Percentiles rank a stretch among this genome's conserved stretches.
Conservation (phyloP, 177 flowering plant species). For the Vitis hybrid region DNA sequence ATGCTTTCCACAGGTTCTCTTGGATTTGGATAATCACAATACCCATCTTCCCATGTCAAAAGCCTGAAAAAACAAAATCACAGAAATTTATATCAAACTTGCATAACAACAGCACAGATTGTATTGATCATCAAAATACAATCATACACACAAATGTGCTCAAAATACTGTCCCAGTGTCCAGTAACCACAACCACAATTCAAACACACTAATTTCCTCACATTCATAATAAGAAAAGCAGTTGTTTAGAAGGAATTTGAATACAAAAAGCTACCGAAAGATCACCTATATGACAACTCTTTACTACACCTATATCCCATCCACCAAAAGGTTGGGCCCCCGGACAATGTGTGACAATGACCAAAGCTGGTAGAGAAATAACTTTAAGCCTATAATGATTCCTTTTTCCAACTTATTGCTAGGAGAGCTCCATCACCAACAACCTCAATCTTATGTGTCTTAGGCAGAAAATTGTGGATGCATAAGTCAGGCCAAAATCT, state of each 20-base stretch:
- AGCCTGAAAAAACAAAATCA: slow-evolving; percentile 39
- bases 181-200: too few relatives aligned
- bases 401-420: background rate
- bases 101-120: background rate
- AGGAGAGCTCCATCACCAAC: background rate
- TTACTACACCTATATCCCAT: too few relatives aligned
- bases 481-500: background rate
- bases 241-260: too few relatives aligned
- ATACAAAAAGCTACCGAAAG: too few relatives aligned
- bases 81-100: slow-evolving; percentile 1
- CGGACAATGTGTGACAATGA: too few relatives aligned
- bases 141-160: too few relatives aligned
- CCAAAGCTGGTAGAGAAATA: background rate
- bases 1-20: slow-evolving; percentile 20
- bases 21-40: slow-evolving; percentile 37
- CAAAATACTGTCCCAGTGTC: too few relatives aligned
- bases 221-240: too few relatives aligned
- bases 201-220: too few relatives aligned
- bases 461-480: background rate
- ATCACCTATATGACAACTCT: too few relatives aligned
- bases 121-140: background rate
- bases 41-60: slow-evolving; percentile 80
- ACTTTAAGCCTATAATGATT: background rate
- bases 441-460: too few relatives aligned
- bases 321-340: too few relatives aligned